A percentile compares a stretch with the other conserved stretches of the same genome.
These are phyloP conservation scores for Colletotrichum nymphaeae DNA, from an alignment of 2,329 filamentous ascomycete species.

Conservation along the genomic window DNA sequence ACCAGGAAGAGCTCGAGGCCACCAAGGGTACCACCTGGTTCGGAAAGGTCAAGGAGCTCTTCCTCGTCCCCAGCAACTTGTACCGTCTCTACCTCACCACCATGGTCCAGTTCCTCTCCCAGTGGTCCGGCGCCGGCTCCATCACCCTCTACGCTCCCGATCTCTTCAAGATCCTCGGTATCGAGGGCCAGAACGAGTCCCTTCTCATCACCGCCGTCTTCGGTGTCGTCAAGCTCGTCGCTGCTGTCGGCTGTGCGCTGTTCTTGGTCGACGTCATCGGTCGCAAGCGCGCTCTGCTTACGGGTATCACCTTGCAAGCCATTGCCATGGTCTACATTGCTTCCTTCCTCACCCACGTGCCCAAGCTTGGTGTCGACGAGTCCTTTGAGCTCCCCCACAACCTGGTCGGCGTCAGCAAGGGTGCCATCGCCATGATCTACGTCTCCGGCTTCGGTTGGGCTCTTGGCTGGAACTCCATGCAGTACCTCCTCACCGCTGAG, in stretches of 20 bases:
- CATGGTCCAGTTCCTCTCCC: conserved; percentile 76
- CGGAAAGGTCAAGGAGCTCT: conserved; percentile 76
- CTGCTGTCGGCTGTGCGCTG: conserved; percentile 76
- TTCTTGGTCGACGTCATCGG: conserved; percentile 86
- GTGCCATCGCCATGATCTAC: conserved; percentile 80
- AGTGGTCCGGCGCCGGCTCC: conserved; percentile 79
- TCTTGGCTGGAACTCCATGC: conserved; percentile 79
- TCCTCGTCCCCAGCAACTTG: conserved; percentile 74
- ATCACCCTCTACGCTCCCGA: conserved; percentile 84
- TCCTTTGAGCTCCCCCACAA: conserved; percentile 56
- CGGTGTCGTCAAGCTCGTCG: conserved; percentile 77
- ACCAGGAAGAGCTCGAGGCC: conserved; percentile 79
- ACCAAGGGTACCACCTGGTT: conserved; percentile 73
- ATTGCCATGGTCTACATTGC: conserved; percentile 73
- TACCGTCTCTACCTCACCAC: conserved; percentile 78
- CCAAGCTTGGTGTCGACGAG: conserved; percentile 63
- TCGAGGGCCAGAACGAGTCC: conserved; percentile 74
- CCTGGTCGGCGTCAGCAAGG: conserved; percentile 69
- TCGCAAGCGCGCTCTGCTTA: conserved; percentile 73
- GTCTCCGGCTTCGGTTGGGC: conserved; percentile 77
- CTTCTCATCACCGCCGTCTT: conserved; percentile 82
- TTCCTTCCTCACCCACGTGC: conserved; percentile 70
- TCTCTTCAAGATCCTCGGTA: conserved; percentile 78
- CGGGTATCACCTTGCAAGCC: conserved; percentile 70
- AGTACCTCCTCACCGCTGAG: conserved; percentile 83